Base-by-base conservation (phyloP, 768 basidiomycete species). In the Trametes sanguinea region DNA sequence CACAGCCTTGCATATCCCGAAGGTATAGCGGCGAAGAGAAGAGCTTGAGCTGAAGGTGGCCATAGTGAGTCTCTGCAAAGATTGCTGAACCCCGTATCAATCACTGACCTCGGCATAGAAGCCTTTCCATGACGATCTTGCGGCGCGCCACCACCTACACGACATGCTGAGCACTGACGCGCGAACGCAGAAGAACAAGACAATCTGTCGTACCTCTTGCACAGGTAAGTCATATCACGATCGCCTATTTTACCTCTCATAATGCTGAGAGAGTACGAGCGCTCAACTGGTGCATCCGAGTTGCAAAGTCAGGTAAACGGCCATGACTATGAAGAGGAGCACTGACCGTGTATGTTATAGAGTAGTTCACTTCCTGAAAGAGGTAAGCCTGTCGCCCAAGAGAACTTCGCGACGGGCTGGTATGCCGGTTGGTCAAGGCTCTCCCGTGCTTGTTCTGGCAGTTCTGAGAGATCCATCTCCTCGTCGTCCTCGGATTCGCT, bases 21-120 rank as follows among this genome's bases (percentile, higher is more conserved):
- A 87, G 80, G 61, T 83, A 80, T 17, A 67, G 71, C 47, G 73
- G 70, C 4, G 75, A 75, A 40, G 81, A 80, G 73, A 83, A 84
- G 1, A 87, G 69, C 4, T 79, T 79, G 29, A 86, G 76, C 85
- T 87, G 61, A 13, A 50, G 3, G 9, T 32, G 4, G 48, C 3
- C 3, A 8, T 4, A 32, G 4, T 27, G 16, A 27, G 11, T 8
- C 13, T 50, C 30, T 0, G 7, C 5, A 54, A 30, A 22, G 5
- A 6, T 30, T 17, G 22, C 9, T n/a, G 42, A 14, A 0, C 14
- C 30, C 6, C 29, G 27, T 16, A 44, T 10, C 46, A 55, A 44
- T 10, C 44, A 55, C 74, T 45, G 30, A 73, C 78, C 71, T 80
- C 79, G 4, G 76, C 73, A 62, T 73, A 72, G 62, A 80, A 78